Base-by-base conservation (phyloP, 768 basidiomycete genomes). In the Trametes cingulata region DNA sequence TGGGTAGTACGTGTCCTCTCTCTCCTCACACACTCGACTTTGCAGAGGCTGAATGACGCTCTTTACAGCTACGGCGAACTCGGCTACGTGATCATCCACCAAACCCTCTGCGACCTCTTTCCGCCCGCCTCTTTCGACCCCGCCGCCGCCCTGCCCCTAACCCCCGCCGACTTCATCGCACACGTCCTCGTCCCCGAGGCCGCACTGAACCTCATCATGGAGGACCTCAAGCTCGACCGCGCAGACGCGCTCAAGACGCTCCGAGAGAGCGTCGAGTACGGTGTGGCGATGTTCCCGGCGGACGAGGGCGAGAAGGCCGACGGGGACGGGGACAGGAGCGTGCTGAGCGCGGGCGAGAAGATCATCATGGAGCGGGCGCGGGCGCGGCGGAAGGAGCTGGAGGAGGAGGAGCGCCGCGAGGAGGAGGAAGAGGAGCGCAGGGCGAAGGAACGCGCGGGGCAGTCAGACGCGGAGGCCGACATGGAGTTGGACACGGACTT, bases 111-210 rank as follows among this genome's bases (percentile, higher is more conserved):
- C 66, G 80, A 85, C 67, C 77, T 93, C 56, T 93, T 93, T 66
- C 90, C 93, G 1, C 84, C 83, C 0, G 70, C 78, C 3, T 73
- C 79, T 0, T 81, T 91, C 46, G 76, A 85, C 56, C 76, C 83
- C 0, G 69, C 74, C n/a, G 71, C 78, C 12, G 81, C 85, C 24
- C 72, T 78, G 0, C 89, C 95, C 0, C 81, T 98, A 22, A 83
- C 85, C 1, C 78, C 85, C 0, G 81, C 84, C 35, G 88, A 93
- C 58, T 96, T 95, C 68, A 79, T 93, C 37, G 85, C 89, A 39
- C 86, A 87, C 15, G 81, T 98, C 29, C 82, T 98, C n/a, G 85
- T 98, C 2, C 96, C 96, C 1, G 95, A 98, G 74, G 85, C 88
- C 0, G 92, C 88, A 0, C 77, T 88, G 40, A 78, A 82, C 22